A percentile compares a stretch with the other conserved stretches of the same genome.
These are phyloP conservation scores for Cucurbita maxima DNA, from an alignment of 306 rosid genomes.

Conservation along the genomic window DNA sequence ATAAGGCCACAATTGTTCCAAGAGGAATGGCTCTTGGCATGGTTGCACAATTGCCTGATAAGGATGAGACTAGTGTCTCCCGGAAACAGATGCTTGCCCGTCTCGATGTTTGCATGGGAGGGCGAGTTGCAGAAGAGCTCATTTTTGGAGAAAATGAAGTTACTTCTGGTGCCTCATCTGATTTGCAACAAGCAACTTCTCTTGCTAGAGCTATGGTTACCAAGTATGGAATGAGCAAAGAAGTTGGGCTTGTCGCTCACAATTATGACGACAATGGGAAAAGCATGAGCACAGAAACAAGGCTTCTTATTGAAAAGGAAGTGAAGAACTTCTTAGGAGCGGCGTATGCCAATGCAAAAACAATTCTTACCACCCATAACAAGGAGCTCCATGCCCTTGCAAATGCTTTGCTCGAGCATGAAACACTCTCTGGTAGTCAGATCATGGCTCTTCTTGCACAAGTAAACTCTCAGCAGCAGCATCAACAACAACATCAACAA, in stretches of 20 bases:
- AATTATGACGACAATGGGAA: constrained; percentile 59
- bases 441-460: constrained; percentile 46
- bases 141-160: constrained; percentile 83
- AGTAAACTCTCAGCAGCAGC: constrained; percentile 33
- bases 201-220: constrained; percentile 83
- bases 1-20: constrained; percentile 90
- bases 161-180: constrained; percentile 64
- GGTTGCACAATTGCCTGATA: constrained; percentile 69
- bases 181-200: constrained; percentile 58
- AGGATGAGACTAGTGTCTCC: constrained; percentile 52
- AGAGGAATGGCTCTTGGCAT: constrained; percentile 85
- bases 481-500: constrained; percentile 20
- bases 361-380: constrained; percentile 54
- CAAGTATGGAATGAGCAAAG: constrained; percentile 71
- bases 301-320: constrained; percentile 81
- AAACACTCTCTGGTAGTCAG: constrained; percentile 68
- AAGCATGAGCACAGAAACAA: constrained; percentile 90
- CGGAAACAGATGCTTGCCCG: constrained; percentile 78
- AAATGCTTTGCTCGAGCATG: constrained; percentile 58
- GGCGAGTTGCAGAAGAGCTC: constrained; percentile 83
- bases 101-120: constrained; percentile 87
- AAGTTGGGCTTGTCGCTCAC: constrained; percentile 67
- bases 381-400: constrained; percentile 84
- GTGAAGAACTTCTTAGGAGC: constrained; percentile 48
- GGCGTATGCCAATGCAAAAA: constrained; percentile 75